phyloP scores from a whole-genome alignment of 2,329 filamentous ascomycete species.

The Incumbomyces delicatus region DNA sequence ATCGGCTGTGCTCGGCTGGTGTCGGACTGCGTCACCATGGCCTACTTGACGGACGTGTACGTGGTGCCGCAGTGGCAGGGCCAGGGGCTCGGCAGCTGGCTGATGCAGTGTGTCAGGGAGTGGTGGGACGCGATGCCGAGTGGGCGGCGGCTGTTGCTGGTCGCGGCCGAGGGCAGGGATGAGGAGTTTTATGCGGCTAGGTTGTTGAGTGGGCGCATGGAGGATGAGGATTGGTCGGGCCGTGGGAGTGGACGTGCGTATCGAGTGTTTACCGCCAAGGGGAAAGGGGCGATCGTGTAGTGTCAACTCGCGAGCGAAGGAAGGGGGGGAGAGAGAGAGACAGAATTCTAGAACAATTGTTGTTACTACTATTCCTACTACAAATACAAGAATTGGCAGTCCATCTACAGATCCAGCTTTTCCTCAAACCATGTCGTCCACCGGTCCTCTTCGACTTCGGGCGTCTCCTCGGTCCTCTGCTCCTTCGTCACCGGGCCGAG shows the following conservation, averaged over 20 bases:
- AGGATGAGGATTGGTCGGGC: background rate
- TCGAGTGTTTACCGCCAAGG: background rate
- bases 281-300: background rate
- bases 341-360: no score
- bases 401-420: background rate
- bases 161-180: constrained; percentile 21
- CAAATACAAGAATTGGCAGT: no score
- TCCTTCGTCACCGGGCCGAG: constrained; percentile 26
- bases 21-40: constrained; percentile 60
- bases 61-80: constrained; percentile 51
- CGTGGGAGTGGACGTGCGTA: background rate
- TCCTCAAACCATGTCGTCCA: background rate
- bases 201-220: constrained; percentile 17
- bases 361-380: no score
- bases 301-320: background rate
- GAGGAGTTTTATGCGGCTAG: constrained; percentile 21
- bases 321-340: no score
- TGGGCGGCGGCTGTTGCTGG: constrained; percentile 51
- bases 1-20: constrained; percentile 54
- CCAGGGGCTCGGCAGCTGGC: constrained; percentile 54
- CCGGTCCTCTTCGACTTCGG: background rate
- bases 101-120: constrained; percentile 53
- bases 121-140: constrained; percentile 46
- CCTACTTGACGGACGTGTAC: constrained; percentile 62
- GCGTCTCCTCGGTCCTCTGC: background rate